Base-by-base conservation (phyloP, 2,329 filamentous ascomycete species). In the Penicillium polonicum region DNA sequence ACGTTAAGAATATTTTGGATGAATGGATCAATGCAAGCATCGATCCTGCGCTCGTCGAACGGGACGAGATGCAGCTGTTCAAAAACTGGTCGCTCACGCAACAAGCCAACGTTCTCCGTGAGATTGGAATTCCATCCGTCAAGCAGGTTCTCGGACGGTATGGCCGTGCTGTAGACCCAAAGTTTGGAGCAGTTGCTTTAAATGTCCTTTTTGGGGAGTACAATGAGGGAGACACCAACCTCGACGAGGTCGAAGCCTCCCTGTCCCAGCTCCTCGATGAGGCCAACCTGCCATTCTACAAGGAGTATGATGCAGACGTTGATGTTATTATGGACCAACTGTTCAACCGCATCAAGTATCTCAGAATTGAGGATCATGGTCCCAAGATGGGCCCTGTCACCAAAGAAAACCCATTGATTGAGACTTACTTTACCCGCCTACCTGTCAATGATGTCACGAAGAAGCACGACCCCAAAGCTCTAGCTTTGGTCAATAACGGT, bases 291-390 rank as follows among this genome's bases (percentile, higher is more conserved):
- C 85, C 88, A 2, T 90, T 93, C 69, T 99, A 99, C 78, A 84
- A 88, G 62, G 94, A 99, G 74, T 99, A 96, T 72, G 92, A 99
- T 70, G 79, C 78, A 21, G 94, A 99, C 71, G 81, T 89, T 12
- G 85, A 85, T 27, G 90, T 90, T 63, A 94, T 96, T 64, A 82
- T 96, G 55, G 88, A 97, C 61, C 93, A 99, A 75, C 79, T 97
- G 27, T 96, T 89, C 80, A 96, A 97, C 72, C 88, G 95, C 60
- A 90, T 92, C 78, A 97, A 96, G 75, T 99, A 99, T 77, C 85
- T 93, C 61, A 89, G 94, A 39, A 77, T 99, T n/a, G 94, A 97
- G 63, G 89, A 91, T 0, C 84, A 97, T 71, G 94, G 94, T 0
- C 94, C 94, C 3, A 93, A 90, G 72, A 79, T 90, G 52, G 94